These are phyloP conservation scores for Thecaphora thlaspeos DNA, from an alignment of 1,284 basidiomycete genomes.

Conservation along the genomic window DNA sequence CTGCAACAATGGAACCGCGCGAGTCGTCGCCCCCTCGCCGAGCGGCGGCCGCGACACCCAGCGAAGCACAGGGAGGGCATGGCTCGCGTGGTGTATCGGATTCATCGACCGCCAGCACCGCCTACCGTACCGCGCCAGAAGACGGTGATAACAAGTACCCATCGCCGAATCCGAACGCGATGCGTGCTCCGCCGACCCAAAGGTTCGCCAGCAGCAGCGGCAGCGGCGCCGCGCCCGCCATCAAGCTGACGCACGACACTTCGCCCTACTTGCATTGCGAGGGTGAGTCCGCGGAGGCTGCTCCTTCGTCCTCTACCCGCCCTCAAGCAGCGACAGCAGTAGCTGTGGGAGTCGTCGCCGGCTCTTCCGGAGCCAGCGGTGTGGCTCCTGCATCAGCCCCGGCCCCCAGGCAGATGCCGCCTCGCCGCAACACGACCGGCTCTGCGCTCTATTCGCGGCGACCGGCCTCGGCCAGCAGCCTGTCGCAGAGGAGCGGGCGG, in stretches of 20 bases:
- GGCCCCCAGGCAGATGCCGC: slow-evolving; percentile 1
- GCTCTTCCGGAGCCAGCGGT: too few species aligned
- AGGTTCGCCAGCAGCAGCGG: too few species aligned
- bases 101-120: slow-evolving; percentile 28
- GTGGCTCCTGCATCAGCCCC: too few species aligned
- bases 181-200: neutral
- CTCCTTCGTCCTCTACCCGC: slow-evolving; percentile 1
- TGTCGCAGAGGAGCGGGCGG: slow-evolving; percentile 13
- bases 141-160: slow-evolving; percentile 11
- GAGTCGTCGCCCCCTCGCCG: too few species aligned
- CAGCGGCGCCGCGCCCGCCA: slow-evolving; percentile 14
- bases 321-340: neutral
- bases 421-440: slow-evolving; percentile 43
- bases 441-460: slow-evolving; percentile 26
- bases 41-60: too few species aligned
- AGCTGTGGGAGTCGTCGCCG: too few species aligned
- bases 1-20: too few species aligned
- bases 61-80: neutral
- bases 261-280: slow-evolving; percentile 17
- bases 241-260: slow-evolving; percentile 30
- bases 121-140: slow-evolving; percentile 17
- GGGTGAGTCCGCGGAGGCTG: neutral
- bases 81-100: slow-evolving; percentile 10
- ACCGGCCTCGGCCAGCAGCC: slow-evolving; percentile 20
- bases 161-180: slow-evolving; percentile 5